Percentiles rank a stretch among this genome's conserved stretches.
These are phyloP conservation scores for Perilla frutescens DNA, from an alignment of 257 asterid genomes.

Conservation along the genomic window DNA sequence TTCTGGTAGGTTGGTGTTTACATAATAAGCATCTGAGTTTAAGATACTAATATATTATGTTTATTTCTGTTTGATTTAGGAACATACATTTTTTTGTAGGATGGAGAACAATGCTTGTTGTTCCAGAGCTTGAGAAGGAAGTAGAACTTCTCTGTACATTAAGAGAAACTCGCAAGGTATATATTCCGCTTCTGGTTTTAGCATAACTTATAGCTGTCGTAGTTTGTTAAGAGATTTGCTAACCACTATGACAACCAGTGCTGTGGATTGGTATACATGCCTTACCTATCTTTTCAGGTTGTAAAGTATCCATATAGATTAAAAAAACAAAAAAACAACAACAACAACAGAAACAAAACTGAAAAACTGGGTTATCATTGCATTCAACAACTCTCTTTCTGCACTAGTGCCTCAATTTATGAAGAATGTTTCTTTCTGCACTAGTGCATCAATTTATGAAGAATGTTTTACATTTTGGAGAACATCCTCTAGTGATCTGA, in stretches of 20 bases:
- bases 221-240: not conserved
- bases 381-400: not conserved
- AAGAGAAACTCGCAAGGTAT: slow-evolving; percentile 85
- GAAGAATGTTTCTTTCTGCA: slow-evolving; percentile 13
- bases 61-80: slow-evolving; percentile 34
- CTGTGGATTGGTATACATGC: slow-evolving; percentile 19
- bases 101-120: slow-evolving; percentile 99
- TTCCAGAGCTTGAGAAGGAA: slow-evolving; percentile 99
- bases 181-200: slow-evolving; percentile 10
- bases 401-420: slow-evolving; percentile 13
- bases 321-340: too few species aligned
- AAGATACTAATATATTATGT: slow-evolving; percentile 23
- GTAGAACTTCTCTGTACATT: slow-evolving; percentile 77
- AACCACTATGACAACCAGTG: slow-evolving; percentile 18
- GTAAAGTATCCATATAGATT: slow-evolving; percentile 8
- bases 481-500: not conserved
- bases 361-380: not conserved
- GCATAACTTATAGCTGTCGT: slow-evolving; percentile 8
- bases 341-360: too few species aligned
- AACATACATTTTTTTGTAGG: slow-evolving; percentile 53
- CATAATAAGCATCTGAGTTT: slow-evolving; percentile 22
- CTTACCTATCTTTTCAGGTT: slow-evolving; percentile 1
- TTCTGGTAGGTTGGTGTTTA: slow-evolving; percentile 15
- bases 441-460: slow-evolving; percentile 5
- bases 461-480: slow-evolving; percentile 14